phyloP scores from a whole-genome alignment of 1,284 basidiomycete genomes.

The Xerocomus minutiporus region DNA sequence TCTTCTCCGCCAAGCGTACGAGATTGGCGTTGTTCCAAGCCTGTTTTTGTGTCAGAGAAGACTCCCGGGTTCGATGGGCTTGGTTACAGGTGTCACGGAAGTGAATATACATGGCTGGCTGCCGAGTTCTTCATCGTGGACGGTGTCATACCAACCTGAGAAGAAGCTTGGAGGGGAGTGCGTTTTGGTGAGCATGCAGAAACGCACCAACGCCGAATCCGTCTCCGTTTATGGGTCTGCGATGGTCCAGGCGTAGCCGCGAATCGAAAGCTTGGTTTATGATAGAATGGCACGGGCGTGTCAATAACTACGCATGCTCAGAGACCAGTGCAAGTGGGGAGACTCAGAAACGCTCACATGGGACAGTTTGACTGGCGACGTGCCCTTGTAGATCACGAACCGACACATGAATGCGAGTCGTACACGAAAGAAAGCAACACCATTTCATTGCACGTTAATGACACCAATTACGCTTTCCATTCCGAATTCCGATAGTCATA shows the following conservation, averaged over 20 bases:
- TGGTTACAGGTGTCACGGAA: constrained; percentile 79
- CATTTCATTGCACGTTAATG: neutral
- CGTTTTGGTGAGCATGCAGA: neutral
- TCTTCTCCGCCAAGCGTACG: constrained; percentile 87
- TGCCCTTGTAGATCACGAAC: constrained; percentile 89
- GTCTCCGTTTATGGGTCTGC: constrained; percentile 89
- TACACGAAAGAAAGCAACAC: neutral
- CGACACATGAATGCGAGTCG: constrained; percentile 60
- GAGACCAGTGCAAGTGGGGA: neutral
- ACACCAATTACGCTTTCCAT: neutral
- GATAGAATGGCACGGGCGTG: constrained; percentile 90
- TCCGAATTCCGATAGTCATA: constrained; percentile 6
- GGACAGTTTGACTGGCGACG: constrained; percentile 80
- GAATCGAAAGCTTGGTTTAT: constrained; percentile 95
- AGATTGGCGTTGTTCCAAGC: constrained; percentile 95
- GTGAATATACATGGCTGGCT: constrained; percentile 94
- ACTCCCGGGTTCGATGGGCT: neutral
- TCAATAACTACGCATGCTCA: constrained; percentile 60
- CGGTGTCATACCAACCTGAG: constrained; percentile 80
- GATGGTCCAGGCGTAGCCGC: constrained; percentile 73
- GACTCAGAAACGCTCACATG: constrained; percentile 49
- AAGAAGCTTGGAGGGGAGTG: neutral
- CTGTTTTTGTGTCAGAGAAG: constrained; percentile 38
- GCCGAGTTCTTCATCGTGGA: constrained; percentile 75
- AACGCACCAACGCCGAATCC: constrained; percentile 92